These are phyloP conservation scores for Protomyces lactucae-debilis DNA, from an alignment of 1,139 yeast species.

Conservation along the genomic window DNA sequence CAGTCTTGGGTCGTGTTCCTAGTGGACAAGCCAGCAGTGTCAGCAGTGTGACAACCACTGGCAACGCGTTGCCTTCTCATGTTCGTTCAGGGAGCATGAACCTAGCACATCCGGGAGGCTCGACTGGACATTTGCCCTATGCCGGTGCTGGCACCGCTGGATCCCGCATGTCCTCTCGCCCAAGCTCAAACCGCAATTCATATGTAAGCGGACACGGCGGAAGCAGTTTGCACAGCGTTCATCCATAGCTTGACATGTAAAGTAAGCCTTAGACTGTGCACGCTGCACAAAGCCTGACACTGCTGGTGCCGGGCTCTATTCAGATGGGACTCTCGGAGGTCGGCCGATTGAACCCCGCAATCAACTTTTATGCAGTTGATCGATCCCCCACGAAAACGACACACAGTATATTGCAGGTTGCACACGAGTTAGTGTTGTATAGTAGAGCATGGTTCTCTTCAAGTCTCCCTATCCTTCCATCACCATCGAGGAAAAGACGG, in stretches of 20 bases:
- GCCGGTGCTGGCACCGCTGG: background rate
- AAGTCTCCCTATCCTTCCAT: background rate
- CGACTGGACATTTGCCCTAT: background rate
- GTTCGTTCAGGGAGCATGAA: background rate
- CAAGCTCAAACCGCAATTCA: background rate
- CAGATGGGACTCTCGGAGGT: no score
- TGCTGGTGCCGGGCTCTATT: no score
- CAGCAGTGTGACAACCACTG: background rate
- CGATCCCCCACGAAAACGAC: no score
- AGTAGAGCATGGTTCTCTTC: conserved; percentile 22
- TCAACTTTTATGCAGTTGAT: no score
- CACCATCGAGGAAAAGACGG: background rate
- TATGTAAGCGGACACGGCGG: background rate
- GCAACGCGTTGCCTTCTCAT: background rate
- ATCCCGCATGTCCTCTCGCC: background rate
- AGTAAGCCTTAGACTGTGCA: no score
- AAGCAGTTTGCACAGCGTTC: background rate
- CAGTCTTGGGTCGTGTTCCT: background rate
- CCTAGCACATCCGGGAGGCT: background rate
- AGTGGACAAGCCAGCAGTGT: background rate
- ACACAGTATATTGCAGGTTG: no score
- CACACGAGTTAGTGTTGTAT: background rate
- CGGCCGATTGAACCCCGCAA: no score
- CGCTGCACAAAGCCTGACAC: no score
- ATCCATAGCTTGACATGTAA: no score